These are phyloP conservation scores for Starmerella sp. DNA, from an alignment of 805 yeast genomes.

Conservation along the genomic window DNA sequence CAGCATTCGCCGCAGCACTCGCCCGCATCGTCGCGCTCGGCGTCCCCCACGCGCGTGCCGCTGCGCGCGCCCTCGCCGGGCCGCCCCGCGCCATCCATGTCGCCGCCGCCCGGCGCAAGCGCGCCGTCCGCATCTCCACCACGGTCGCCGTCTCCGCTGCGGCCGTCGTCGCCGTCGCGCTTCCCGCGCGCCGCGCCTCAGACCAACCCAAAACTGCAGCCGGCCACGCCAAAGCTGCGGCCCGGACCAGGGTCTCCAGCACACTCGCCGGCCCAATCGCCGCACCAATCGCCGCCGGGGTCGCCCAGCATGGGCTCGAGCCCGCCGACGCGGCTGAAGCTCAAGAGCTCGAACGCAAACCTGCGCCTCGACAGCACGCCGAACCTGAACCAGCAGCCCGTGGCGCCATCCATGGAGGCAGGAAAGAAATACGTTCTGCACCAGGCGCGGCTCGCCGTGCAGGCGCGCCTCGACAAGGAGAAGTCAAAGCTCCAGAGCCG, in stretches of 20 bases:
- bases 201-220: slow-evolving; percentile 3
- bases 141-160: slow-evolving; percentile 7
- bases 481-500: not conserved
- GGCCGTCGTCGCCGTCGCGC: slow-evolving; percentile 6
- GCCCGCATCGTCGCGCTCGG: not conserved
- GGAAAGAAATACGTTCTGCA: slow-evolving; percentile 20
- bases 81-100: not conserved
- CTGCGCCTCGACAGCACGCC: slow-evolving; percentile 5
- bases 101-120: not conserved
- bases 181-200: slow-evolving; percentile 9
- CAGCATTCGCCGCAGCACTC: slow-evolving; percentile 11
- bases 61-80: not conserved
- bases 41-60: not conserved
- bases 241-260: slow-evolving; percentile 7
- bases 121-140: not conserved
- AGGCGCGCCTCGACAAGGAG: slow-evolving; percentile 22
- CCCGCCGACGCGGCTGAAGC: slow-evolving; percentile 16
- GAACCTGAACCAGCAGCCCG: not conserved
- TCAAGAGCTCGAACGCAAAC: slow-evolving; percentile 11
- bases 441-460: slow-evolving; percentile 24
- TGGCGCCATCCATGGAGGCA: slow-evolving; percentile 18
- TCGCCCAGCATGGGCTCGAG: slow-evolving; percentile 25
- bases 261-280: not conserved
- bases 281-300: slow-evolving; percentile 18
- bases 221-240: slow-evolving; percentile 9